A percentile compares a stretch with the other conserved stretches of the same genome.
Evolutionary conservation across 257 asterid species (phyloP).

Genomic region (Penstemon davidsonii): DNA sequence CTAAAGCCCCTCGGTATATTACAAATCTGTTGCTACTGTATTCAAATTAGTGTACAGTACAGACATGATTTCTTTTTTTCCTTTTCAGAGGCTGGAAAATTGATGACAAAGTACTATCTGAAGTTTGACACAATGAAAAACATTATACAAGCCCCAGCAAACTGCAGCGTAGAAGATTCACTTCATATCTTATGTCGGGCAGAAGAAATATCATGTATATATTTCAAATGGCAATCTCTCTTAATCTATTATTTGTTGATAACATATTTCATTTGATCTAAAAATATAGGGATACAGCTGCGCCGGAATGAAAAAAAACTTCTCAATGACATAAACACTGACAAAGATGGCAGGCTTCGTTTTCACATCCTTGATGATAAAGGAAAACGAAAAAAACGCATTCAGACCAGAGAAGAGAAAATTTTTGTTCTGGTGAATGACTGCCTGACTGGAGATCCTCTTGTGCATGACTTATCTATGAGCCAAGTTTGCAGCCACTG

Average conservation of each 20-base stretch:
- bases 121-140: constrained; percentile 96
- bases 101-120: constrained; percentile 97
- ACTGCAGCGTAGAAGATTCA: constrained; percentile 72
- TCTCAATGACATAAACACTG: constrained; percentile 81
- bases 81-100: constrained; percentile 81
- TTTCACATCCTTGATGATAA: constrained; percentile 84
- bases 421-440: constrained; percentile 89
- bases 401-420: constrained; percentile 93
- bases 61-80: constrained; percentile 19
- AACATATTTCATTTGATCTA: constrained; percentile 30
- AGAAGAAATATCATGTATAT: constrained; percentile 83
- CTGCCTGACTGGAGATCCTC: constrained; percentile 94
- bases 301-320: constrained; percentile 92
- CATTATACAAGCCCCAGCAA: constrained; percentile 73
- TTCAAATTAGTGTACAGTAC: constrained; percentile 12
- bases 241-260: constrained; percentile 26
- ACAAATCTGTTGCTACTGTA: constrained; percentile 21
- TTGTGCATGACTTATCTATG: constrained; percentile 83
- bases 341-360: constrained; percentile 87
- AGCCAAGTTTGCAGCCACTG: constrained; percentile 67
- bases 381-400: constrained; percentile 83
- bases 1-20: constrained; percentile 85
- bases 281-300: constrained; percentile 92
- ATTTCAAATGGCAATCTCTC: constrained; percentile 23
- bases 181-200: constrained; percentile 79